Percentiles rank a stretch among this genome's conserved stretches.
Conservation (phyloP, 257 asterid species). For the Leonotis leonurus region DNA sequence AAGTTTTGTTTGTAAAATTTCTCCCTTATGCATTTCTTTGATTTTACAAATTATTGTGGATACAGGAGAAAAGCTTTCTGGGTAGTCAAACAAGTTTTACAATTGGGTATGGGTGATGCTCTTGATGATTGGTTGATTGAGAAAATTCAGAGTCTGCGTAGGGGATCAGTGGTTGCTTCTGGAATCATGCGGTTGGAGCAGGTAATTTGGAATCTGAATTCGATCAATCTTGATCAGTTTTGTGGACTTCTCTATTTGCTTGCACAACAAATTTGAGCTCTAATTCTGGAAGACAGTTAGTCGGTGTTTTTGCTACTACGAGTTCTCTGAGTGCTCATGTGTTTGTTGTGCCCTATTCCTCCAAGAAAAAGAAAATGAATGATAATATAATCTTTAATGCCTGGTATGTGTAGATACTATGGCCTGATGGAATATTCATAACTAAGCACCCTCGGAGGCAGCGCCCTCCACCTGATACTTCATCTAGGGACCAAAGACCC, state of each 20-base stretch:
- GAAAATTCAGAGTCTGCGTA: constrained; percentile 78
- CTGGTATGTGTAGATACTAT: constrained; percentile 54
- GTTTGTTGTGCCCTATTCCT: constrained; percentile 1
- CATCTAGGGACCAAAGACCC: constrained; percentile 37
- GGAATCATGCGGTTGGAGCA: constrained; percentile 82
- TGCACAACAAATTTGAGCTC: neutral
- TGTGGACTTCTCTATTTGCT: neutral
- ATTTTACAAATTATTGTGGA: constrained; percentile 17
- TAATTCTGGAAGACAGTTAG: neutral
- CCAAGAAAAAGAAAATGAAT: neutral
- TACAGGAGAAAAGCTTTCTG: constrained; percentile 93
- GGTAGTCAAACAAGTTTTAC: constrained; percentile 96
- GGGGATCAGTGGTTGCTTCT: constrained; percentile 85
- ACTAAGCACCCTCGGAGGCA: constrained; percentile 88
- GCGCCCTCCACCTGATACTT: constrained; percentile 43
- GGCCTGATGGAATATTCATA: constrained; percentile 95
- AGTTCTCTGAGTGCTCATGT: constrained; percentile 11
- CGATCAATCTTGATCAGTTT: constrained; percentile 4
- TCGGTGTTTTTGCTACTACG: neutral
- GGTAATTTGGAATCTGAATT: constrained; percentile 33
- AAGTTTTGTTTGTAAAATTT: constrained; percentile 9
- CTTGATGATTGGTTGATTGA: constrained; percentile 97
- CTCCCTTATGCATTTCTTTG: constrained; percentile 11
- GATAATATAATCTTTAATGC: constrained; percentile 5
- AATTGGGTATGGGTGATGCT: constrained; percentile 99